Evolutionary conservation across 139 green algal species (phyloP), one percentile per base, ranked within the genome.

Genomic region (Micractinium sp.): DNA sequence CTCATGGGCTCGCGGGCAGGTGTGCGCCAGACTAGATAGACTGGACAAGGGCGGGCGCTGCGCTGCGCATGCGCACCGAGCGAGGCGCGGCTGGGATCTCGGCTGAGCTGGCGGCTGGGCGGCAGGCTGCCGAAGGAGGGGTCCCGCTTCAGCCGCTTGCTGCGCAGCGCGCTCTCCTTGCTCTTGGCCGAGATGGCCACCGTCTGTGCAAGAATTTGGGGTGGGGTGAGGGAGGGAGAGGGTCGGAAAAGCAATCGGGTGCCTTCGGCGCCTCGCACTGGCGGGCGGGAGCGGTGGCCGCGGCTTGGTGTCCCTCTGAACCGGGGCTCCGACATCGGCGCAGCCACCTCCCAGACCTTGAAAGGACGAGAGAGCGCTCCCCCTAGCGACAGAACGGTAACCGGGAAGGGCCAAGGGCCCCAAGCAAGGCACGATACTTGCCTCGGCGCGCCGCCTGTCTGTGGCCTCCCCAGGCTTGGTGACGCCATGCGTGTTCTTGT

Each of bases 61-160:
- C 14, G 7, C 41, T 41, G 47, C 41, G 5, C 22, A 15, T 29
- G 20, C 86, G n/a, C 86, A 81, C 86, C 86, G 1, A 90, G 78
- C 61, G 77, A 86, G 13, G 77, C 56, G 0, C 63, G 27, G 25
- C 77, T 86, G 1, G 86, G 77, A 12, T 87, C 87, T 0, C 87
- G 66, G 87, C 80, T 87, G 23, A 82, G 29, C 41, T 36, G 41
- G 1, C 53, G 78, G 78, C 78, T 66, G 35, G 39, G 13, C 7
- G 77, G 77, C 56, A 92, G 67, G 35, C 78, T 88, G 47, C 79
- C 78, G 19, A 85, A 47, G 18, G 79, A 89, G 27, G 80, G 41
- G 36, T 92, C 90, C 27, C 90, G 80, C 33, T 89, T 89, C 80
- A 92, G 73, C 4, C 90, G 77, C 76, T 92, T 92, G 63, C 47